These are phyloP conservation scores for Aspergillus flavus DNA, from an alignment of 2,329 filamentous ascomycete genomes.

Conservation along the genomic window DNA sequence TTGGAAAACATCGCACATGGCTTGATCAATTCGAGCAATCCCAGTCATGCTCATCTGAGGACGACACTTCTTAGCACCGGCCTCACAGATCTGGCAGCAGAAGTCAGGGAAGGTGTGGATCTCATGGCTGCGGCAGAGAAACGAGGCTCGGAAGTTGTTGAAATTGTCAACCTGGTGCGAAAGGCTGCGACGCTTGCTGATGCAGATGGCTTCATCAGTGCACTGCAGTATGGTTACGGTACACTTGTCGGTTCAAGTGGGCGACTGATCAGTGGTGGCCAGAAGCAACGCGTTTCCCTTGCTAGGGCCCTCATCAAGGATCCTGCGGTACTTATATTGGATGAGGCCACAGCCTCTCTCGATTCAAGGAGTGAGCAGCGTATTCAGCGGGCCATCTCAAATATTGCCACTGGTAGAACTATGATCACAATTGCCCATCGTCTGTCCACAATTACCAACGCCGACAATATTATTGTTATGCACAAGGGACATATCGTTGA, in stretches of 20 bases:
- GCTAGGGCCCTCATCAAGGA: constrained; percentile 78
- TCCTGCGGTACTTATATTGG: constrained; percentile 80
- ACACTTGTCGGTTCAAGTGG: constrained; percentile 84
- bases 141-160: constrained; percentile 48
- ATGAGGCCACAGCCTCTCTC: constrained; percentile 86
- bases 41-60: constrained; percentile 52
- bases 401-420: constrained; percentile 59
- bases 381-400: constrained; percentile 81
- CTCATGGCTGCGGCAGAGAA: constrained; percentile 49
- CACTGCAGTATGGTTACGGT: constrained; percentile 76
- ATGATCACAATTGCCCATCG: constrained; percentile 48
- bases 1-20: constrained; percentile 72
- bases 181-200: constrained; percentile 68
- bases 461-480: constrained; percentile 51
- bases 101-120: constrained; percentile 53
- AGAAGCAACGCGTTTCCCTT: constrained; percentile 89
- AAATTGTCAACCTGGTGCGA: constrained; percentile 51
- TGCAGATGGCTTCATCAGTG: constrained; percentile 66
- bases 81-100: constrained; percentile 48
- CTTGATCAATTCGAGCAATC: constrained; percentile 44
- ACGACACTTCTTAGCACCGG: constrained; percentile 50
- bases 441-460: constrained; percentile 46
- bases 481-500: constrained; percentile 47
- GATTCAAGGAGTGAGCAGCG: constrained; percentile 86
- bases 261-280: constrained; percentile 82